A percentile compares a stretch with the other conserved stretches of the same genome.
Evolutionary conservation across 2,329 filamentous ascomycete genomes (phyloP).

Genomic region (Akanthomyces muscarius): DNA sequence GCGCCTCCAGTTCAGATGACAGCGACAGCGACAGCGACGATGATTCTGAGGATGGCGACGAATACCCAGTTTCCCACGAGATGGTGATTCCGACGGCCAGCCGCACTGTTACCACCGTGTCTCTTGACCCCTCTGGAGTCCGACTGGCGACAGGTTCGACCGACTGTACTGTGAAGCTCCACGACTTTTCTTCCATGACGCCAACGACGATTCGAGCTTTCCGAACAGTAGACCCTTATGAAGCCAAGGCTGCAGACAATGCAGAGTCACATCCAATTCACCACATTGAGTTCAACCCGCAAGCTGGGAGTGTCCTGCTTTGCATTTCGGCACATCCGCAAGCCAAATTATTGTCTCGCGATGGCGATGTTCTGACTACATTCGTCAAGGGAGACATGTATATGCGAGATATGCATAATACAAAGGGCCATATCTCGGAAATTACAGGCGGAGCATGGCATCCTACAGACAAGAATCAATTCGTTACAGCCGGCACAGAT

Average conservation of each 20-base stretch:
- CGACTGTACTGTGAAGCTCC: slow-evolving; percentile 86
- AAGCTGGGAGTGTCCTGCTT: slow-evolving; percentile 74
- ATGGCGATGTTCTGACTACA: slow-evolving; percentile 80
- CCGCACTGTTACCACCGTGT: slow-evolving; percentile 75
- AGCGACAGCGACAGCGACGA: slow-evolving; percentile 49
- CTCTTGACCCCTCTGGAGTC: slow-evolving; percentile 79
- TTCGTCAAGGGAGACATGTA: slow-evolving; percentile 99
- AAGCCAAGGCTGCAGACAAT: slow-evolving; percentile 62
- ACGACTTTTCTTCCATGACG: slow-evolving; percentile 95
- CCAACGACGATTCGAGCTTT: slow-evolving; percentile 92
- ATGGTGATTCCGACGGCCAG: slow-evolving; percentile 90
- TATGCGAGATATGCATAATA: slow-evolving; percentile 92
- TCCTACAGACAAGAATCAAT: slow-evolving; percentile 77
- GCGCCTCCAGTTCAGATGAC: slow-evolving; percentile 44
- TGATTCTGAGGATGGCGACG: slow-evolving; percentile 70
- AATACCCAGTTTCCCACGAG: slow-evolving; percentile 90
- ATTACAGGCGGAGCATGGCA: slow-evolving; percentile 88
- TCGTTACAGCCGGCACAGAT: slow-evolving; percentile 88
- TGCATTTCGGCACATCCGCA: slow-evolving; percentile 87
- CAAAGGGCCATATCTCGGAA: slow-evolving; percentile 93
- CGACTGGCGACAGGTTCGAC: slow-evolving; percentile 86
- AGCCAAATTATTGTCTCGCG: slow-evolving; percentile 81
- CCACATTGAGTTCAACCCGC: slow-evolving; percentile 79
- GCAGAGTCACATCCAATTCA: slow-evolving; percentile 86
- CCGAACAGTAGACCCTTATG: slow-evolving; percentile 83